Base-by-base conservation (phyloP, 805 yeast species). In the Monosporozyma servazzii region DNA sequence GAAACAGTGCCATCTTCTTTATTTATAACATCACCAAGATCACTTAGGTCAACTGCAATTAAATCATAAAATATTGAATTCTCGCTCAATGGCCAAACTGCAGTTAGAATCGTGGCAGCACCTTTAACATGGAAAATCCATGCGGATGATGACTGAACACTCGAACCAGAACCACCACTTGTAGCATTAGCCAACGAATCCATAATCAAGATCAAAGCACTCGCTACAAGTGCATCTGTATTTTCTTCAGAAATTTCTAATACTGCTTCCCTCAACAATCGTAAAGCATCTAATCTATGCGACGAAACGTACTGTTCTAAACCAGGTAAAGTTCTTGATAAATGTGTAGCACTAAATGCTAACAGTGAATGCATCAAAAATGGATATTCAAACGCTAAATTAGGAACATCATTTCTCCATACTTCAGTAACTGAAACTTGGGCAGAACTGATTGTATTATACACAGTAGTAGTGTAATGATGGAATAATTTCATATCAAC, bases 111-210 rank as follows among this genome's bases (percentile, higher is more conserved):
- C 0, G 97, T 90, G 5, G 96, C 96, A 0, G 97, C 96, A 31
- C 97, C 98, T 59, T 93, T 86, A 11, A 91, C 96, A 62, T 91
- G 97, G 73, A 88, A 93, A 51, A 91, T 82, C 98, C 98, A 91
- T 0, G 97, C 96, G 3, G 93, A 82, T 2, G 97, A 90, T 1
- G 96, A 95, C 52, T 89, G 82, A 10, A 72, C 65, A 51, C 65
- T 63, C 3, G 33, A 17, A 21, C 43, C 43, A 20, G 48, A 10
- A 10, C 30, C 44, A n/a, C 59, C 56, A 21, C 57, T 45, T 80
- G 95, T 78, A 0, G 96, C 97, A 67, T 90, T 90, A 3, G 97
- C 97, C 56, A 88, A 71, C 0, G 97, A 87, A 65, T 91, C 98
- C 86, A 91, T 86, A 51, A 89, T 89, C 51, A 91, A 72, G 39